Evolutionary conservation across 108 stramenopile genomes (phyloP), one percentile per base, ranked within the genome.

Genomic region (Discostella pseudostelligera): DNA sequence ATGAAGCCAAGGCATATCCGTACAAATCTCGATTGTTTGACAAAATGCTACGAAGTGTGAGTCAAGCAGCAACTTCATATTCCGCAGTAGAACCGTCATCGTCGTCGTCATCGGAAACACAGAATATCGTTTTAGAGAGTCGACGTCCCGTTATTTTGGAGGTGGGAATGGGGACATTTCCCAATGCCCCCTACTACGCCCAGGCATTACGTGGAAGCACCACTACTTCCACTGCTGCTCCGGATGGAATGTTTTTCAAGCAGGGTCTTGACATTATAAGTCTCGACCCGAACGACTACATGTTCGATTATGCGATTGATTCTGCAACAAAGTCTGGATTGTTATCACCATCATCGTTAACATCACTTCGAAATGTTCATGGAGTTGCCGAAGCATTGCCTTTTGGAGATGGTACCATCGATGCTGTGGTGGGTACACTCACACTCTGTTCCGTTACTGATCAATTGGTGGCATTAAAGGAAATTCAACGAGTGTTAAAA

Each of bases 401-500:
- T 0, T 76, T 82, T 44, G 39, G 24, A 4, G 75, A 76, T 60
- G 59, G 42, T 9, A 71, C 81, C 20, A 65, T 73, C 8, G 83
- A 84, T 62, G 81, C 81, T n/a, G 43, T 79, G 8, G 72, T 84
- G 14, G 47, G 44, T 10, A 82, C 81, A 3, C 62, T 82, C 2
- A 82, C 78, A 7, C 69, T 84, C 12, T 82, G 83, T 39, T 79
- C 77, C 8, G 91, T 93, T 24, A 46, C 72, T 20, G 81, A 88
- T 54, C 87, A 81, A 42, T 43, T 60, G 17, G 56, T 47, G n/a
- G 83, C 88, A 0, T 19, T 93, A 29, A 55, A 53, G 7, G 88
- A 88, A 59, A 93, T 93, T 48, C 79, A 74, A 22, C 84, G 88
- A 10, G 47, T 89, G 12, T 29, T 93, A 17, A 69, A 80, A 58